These are phyloP conservation scores for Phytopythium ostracodes DNA, from an alignment of 352 stramenopile species.

Conservation along the genomic window DNA sequence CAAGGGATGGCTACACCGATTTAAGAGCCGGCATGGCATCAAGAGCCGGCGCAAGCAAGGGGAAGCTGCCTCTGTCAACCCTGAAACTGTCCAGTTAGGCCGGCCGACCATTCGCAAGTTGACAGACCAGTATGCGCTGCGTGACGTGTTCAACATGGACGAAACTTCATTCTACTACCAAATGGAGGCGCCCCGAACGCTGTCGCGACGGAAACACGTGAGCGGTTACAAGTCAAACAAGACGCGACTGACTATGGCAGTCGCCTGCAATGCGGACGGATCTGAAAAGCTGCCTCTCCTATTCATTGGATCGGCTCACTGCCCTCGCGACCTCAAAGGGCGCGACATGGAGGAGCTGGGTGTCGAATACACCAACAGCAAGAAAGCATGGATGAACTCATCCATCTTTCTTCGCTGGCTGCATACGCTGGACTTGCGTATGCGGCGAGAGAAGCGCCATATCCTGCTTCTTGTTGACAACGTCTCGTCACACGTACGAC, in stretches of 20 bases:
- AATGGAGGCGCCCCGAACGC: background rate
- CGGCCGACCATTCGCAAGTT: background rate
- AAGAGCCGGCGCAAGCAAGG: conserved; percentile 8
- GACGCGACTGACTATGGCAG: conserved; percentile 2
- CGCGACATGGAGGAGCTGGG: conserved; percentile 6
- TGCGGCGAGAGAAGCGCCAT: no score
- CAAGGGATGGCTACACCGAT: conserved; percentile 12
- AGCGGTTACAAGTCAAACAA: conserved; percentile 6
- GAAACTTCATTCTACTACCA: conserved; percentile 16
- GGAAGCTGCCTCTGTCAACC: conserved; percentile 8
- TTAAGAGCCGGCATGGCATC: conserved; percentile 12
- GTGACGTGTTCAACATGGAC: conserved; percentile 18
- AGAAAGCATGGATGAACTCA: conserved; percentile 28
- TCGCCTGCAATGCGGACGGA: conserved; percentile 27
- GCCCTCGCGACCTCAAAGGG: conserved; percentile 22
- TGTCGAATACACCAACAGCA: conserved; percentile 23
- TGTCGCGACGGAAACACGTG: conserved; percentile 7
- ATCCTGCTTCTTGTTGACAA: no score
- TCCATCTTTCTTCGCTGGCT: no score
- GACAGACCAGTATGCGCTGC: conserved; percentile 6
- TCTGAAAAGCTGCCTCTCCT: conserved; percentile 29
- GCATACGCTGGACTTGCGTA: no score
- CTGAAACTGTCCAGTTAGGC: background rate
- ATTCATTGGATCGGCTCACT: conserved; percentile 29
- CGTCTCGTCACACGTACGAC: no score